These are phyloP conservation scores for Viridothelium virens DNA, from an alignment of 495 filamentous ascomycete genomes.

Conservation along the genomic window DNA sequence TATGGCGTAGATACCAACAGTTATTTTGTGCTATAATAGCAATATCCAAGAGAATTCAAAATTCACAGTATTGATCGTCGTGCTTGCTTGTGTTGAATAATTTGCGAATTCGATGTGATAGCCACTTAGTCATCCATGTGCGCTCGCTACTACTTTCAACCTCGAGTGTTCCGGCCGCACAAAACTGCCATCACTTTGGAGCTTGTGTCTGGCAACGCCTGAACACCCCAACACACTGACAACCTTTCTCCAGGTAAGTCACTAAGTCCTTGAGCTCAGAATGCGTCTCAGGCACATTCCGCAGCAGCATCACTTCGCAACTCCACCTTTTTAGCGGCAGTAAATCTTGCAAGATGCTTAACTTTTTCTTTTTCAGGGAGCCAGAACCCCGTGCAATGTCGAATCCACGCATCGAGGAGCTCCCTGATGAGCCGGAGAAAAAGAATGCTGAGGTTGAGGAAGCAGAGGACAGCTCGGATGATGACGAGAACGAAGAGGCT, in stretches of 20 bases:
- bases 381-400: slow-evolving; percentile 58
- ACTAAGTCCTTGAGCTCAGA: neutral
- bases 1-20: neutral
- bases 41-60: too few species aligned
- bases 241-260: neutral
- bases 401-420: slow-evolving; percentile 94
- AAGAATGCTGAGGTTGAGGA: slow-evolving; percentile 62
- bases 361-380: neutral
- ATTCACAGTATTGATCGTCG: neutral
- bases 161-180: neutral
- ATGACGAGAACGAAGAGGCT: slow-evolving; percentile 48
- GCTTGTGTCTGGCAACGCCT: neutral
- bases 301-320: neutral
- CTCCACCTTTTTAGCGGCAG: neutral
- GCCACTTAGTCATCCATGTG: slow-evolving; percentile 7
- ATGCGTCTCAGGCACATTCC: neutral
- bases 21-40: too few species aligned
- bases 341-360: neutral
- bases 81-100: neutral
- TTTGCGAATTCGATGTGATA: neutral
- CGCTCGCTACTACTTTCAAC: neutral
- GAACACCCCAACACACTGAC: neutral
- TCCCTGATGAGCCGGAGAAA: slow-evolving; percentile 79
- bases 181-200: neutral
- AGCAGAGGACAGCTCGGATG: slow-evolving; percentile 64